Conservation (phyloP, 164 flowering plant genomes). For the Tinospora cordifolia region DNA sequence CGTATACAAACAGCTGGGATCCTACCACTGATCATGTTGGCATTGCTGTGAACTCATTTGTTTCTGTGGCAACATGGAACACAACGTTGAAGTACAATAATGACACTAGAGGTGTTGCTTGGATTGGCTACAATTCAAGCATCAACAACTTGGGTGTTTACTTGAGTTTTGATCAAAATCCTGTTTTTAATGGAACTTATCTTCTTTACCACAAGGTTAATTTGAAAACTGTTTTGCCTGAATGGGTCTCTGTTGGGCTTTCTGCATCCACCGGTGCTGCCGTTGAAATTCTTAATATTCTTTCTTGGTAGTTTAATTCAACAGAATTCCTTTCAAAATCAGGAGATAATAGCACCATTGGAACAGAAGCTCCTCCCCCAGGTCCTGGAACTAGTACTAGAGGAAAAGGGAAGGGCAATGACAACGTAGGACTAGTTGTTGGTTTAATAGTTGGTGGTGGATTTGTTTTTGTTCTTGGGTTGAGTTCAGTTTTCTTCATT, state of each 20-base stretch:
- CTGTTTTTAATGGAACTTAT: neutral
- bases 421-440: neutral
- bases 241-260: constrained; percentile 18
- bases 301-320: constrained; percentile 26
- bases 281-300: constrained; percentile 5
- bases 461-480: neutral
- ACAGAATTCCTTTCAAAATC: constrained; percentile 1
- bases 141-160: constrained; percentile 14
- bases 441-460: constrained; percentile 14
- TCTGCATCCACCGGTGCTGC: constrained; percentile 11
- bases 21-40: constrained; percentile 32
- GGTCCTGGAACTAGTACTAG: neutral
- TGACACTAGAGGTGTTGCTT: neutral
- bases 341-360: neutral
- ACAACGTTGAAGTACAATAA: constrained; percentile 1
- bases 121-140: constrained; percentile 17
- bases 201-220: constrained; percentile 13
- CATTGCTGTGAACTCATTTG: constrained; percentile 22
- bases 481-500: neutral
- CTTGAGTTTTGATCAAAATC: constrained; percentile 15
- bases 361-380: neutral
- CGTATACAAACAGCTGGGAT: constrained; percentile 25
- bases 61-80: constrained; percentile 14
- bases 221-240: constrained; percentile 16
- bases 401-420: neutral